Conservation (phyloP, 2,329 filamentous ascomycete species). For the Albifimbria verrucaria region DNA sequence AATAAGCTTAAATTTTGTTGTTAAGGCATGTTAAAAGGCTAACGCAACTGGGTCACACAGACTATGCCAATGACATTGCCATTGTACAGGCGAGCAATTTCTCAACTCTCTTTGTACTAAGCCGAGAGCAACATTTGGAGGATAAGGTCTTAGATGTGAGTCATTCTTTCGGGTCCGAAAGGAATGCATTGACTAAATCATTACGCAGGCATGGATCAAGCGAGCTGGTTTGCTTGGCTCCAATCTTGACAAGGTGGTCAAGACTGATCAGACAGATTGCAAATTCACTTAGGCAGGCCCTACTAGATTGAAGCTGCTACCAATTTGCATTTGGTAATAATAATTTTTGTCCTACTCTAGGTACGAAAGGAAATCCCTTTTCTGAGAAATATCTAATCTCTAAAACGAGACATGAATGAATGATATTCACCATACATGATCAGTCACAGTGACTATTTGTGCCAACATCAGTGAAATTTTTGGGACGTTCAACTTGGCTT, state of each 20-base stretch:
- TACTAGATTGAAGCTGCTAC: too few relatives aligned
- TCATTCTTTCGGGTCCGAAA: background rate
- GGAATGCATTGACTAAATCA: background rate
- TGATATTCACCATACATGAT: too few relatives aligned
- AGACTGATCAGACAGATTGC: slow-evolving; percentile 23
- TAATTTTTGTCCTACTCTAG: too few relatives aligned
- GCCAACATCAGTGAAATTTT: too few relatives aligned
- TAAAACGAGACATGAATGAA: too few relatives aligned
- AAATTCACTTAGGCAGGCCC: slow-evolving; percentile 12
- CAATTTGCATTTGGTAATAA: too few relatives aligned
- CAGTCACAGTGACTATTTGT: too few relatives aligned
- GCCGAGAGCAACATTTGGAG: slow-evolving; percentile 23
- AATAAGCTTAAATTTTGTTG: too few relatives aligned
- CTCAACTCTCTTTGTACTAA: slow-evolving; percentile 28
- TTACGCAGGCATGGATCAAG: slow-evolving; percentile 19
- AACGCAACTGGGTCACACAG: slow-evolving; percentile 9
- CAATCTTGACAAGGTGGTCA: slow-evolving; percentile 19
- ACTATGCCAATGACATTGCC: slow-evolving; percentile 27
- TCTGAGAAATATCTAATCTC: too few relatives aligned
- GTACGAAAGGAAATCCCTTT: too few relatives aligned
- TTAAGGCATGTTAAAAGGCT: background rate
- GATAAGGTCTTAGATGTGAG: slow-evolving; percentile 24
- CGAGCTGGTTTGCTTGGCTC: slow-evolving; percentile 21
- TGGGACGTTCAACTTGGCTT: too few relatives aligned
- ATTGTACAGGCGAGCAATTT: slow-evolving; percentile 30